A percentile compares a stretch with the other conserved stretches of the same genome.
These are phyloP conservation scores for Domatiomyces globalis DNA, from an alignment of 2,329 filamentous ascomycete genomes.

Conservation along the genomic window DNA sequence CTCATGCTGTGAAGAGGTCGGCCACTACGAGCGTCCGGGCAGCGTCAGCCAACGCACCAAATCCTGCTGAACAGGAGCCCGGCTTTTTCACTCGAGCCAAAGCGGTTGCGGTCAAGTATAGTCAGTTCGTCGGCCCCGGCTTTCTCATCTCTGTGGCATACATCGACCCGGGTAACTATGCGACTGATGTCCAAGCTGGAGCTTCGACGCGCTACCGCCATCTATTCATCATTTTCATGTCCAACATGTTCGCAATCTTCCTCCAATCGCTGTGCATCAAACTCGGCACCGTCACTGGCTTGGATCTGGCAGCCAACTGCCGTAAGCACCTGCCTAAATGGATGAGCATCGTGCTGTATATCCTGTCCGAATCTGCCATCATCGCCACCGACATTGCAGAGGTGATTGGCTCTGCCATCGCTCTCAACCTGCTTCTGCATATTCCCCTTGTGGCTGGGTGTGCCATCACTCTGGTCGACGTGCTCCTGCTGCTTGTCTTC, in stretches of 20 bases:
- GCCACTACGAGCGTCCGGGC: constrained; percentile 1
- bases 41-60: not conserved
- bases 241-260: constrained; percentile 36
- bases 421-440: constrained; percentile 40
- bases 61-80: not conserved
- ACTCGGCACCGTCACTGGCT: constrained; percentile 53
- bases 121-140: constrained; percentile 33
- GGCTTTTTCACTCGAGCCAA: not conserved
- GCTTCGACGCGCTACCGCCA: constrained; percentile 31
- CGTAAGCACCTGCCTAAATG: constrained; percentile 51
- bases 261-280: constrained; percentile 40
- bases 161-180: constrained; percentile 38
- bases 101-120: constrained; percentile 25
- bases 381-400: constrained; percentile 60
- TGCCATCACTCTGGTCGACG: constrained; percentile 43
- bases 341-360: constrained; percentile 49
- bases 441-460: constrained; percentile 43
- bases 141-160: constrained; percentile 36
- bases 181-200: constrained; percentile 36
- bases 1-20: not conserved
- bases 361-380: constrained; percentile 52
- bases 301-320: constrained; percentile 53
- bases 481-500: constrained; percentile 43
- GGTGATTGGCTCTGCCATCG: constrained; percentile 44
- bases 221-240: constrained; percentile 34